phyloP scores from a whole-genome alignment of 805 yeast species.

The Pichia deserticola region DNA sequence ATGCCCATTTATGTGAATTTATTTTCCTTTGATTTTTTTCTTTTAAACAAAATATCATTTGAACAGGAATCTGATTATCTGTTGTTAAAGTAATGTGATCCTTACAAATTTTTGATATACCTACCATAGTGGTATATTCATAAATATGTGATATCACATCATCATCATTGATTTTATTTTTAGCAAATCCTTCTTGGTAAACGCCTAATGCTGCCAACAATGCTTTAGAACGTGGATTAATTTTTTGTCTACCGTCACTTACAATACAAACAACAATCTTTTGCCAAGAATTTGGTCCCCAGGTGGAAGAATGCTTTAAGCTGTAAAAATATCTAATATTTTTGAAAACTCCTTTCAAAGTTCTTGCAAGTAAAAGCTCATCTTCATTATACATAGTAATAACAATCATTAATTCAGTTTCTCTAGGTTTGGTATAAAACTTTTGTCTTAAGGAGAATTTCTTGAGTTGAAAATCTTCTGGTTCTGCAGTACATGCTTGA shows the following conservation, averaged over 20 bases:
- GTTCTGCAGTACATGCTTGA: slow-evolving; percentile 92
- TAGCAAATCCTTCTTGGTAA: slow-evolving; percentile 94
- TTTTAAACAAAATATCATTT: slow-evolving; percentile 80
- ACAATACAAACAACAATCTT: slow-evolving; percentile 85
- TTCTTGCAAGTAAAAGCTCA: slow-evolving; percentile 73
- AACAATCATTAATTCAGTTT: slow-evolving; percentile 79
- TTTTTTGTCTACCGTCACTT: slow-evolving; percentile 85
- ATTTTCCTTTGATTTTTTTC: slow-evolving; percentile 86
- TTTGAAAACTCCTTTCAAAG: slow-evolving; percentile 84
- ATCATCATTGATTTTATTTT: slow-evolving; percentile 76
- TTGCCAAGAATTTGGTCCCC: slow-evolving; percentile 98
- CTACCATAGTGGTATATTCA: slow-evolving; percentile 90
- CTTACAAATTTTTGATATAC: slow-evolving; percentile 55
- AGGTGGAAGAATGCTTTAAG: slow-evolving; percentile 52
- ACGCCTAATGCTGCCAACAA: slow-evolving; percentile 81
- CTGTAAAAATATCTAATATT: slow-evolving; percentile 72
- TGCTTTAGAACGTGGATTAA: slow-evolving; percentile 72
- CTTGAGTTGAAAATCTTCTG: slow-evolving; percentile 52
- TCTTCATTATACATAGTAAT: slow-evolving; percentile 88
- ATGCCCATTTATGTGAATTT: slow-evolving; percentile 95
- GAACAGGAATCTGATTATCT: slow-evolving; percentile 69
- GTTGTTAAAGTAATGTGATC: slow-evolving; percentile 61
- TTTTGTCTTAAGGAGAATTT: slow-evolving; percentile 79
- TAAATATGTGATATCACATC: slow-evolving; percentile 82
- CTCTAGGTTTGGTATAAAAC: slow-evolving; percentile 68